These are phyloP conservation scores for Steccherinum ochraceum DNA, from an alignment of 768 basidiomycete genomes.

Conservation along the genomic window DNA sequence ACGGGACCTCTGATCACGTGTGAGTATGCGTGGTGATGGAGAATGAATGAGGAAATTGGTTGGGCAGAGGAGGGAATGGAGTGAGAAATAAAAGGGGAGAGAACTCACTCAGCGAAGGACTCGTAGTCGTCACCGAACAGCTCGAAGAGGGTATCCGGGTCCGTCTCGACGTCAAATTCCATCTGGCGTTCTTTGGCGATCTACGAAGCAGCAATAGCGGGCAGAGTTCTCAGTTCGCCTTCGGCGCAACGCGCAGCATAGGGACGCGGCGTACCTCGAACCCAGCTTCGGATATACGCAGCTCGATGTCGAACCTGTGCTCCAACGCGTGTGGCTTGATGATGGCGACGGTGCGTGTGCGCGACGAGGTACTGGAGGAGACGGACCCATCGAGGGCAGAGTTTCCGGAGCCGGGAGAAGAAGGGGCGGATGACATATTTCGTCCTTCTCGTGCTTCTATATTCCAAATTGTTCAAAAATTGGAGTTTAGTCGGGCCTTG, in stretches of 20 bases:
- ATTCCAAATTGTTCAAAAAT: too few relatives aligned
- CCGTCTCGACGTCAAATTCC: slow-evolving; percentile 81
- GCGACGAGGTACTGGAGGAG: slow-evolving; percentile 3
- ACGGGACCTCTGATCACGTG: slow-evolving; percentile 58
- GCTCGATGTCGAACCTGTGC: slow-evolving; percentile 76
- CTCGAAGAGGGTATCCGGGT: slow-evolving; percentile 73
- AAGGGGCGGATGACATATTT: neutral
- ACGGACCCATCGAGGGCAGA: neutral
- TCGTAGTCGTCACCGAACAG: slow-evolving; percentile 74
- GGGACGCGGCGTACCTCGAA: slow-evolving; percentile 62
- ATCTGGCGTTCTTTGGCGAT: slow-evolving; percentile 86
- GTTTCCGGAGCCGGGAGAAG: neutral
- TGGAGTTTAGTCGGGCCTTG: too few relatives aligned
- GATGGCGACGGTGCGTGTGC: slow-evolving; percentile 71
- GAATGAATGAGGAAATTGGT: neutral
- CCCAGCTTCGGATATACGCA: slow-evolving; percentile 68
- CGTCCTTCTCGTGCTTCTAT: neutral
- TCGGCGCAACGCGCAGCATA: slow-evolving; percentile 10
- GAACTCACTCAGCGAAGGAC: slow-evolving; percentile 69
- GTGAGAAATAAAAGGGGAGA: neutral
- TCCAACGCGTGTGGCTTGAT: slow-evolving; percentile 76
- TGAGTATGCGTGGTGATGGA: neutral
- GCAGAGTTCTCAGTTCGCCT: neutral
- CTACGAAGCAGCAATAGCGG: slow-evolving; percentile 30
- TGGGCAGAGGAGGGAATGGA: slow-evolving; percentile 1